These are phyloP conservation scores for Sporothrix brunneoviolacea DNA, from an alignment of 2,329 filamentous ascomycete genomes.

Conservation along the genomic window DNA sequence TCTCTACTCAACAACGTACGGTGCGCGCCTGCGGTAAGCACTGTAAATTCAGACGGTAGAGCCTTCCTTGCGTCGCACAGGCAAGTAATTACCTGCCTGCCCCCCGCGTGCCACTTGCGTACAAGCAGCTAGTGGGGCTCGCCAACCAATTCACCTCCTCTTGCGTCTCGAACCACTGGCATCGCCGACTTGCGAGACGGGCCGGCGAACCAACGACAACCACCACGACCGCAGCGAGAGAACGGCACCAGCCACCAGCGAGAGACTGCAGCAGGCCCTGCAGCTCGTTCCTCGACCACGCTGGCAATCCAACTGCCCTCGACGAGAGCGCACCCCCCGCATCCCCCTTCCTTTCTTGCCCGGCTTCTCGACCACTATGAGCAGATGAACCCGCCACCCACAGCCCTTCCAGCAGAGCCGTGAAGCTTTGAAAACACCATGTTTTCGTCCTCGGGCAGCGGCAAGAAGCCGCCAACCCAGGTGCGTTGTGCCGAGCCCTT, in stretches of 20 bases:
- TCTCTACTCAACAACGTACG: no score
- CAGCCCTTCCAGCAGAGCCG: no score
- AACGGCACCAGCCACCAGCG: background rate
- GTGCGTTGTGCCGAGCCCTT: slow-evolving; percentile 48
- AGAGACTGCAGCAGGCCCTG: slow-evolving; percentile 10
- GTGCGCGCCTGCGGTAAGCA: no score
- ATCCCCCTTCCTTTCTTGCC: background rate
- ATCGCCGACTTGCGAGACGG: background rate
- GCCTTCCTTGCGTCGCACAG: no score
- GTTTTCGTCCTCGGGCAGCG: slow-evolving; percentile 59
- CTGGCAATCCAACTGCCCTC: background rate
- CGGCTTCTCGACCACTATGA: background rate
- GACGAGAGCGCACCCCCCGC: background rate
- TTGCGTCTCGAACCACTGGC: slow-evolving; percentile 3
- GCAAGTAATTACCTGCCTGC: background rate
- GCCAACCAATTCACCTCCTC: background rate
- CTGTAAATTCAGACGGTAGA: no score
- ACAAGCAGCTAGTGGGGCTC: slow-evolving; percentile 5
- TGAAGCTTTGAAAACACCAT: slow-evolving; percentile 37
- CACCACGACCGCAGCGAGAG: background rate
- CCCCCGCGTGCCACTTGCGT: slow-evolving; percentile 1
- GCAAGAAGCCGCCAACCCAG: slow-evolving; percentile 67
- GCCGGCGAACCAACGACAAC: background rate
- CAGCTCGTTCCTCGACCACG: background rate
- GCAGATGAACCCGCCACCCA: background rate